Conservation (phyloP, 2,329 filamentous ascomycete genomes). For the Botrytis pseudocinerea region DNA sequence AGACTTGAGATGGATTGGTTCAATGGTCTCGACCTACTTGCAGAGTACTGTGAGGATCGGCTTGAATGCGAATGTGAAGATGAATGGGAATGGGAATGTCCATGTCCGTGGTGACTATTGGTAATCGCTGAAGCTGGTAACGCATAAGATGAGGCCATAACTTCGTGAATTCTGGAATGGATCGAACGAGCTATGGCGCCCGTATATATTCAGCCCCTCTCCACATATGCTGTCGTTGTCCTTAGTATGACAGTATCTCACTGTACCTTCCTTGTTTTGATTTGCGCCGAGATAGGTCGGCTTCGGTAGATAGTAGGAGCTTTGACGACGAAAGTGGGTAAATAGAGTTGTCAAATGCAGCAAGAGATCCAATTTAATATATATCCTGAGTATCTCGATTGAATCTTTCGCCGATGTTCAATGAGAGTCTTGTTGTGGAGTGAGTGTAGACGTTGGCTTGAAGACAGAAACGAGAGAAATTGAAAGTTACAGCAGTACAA, state of each 20-base stretch:
- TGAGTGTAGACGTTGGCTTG: neutral
- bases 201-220: slow-evolving; percentile 14
- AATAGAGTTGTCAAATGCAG: neutral
- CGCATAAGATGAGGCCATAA: slow-evolving; percentile 42
- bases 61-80: slow-evolving; percentile 39
- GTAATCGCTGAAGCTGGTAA: slow-evolving; percentile 40
- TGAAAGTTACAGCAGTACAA: neutral
- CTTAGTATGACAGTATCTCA: neutral
- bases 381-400: neutral
- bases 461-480: neutral
- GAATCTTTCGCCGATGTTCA: neutral
- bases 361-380: neutral
- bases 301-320: slow-evolving; percentile 12
- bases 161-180: slow-evolving; percentile 22
- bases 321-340: slow-evolving; percentile 11
- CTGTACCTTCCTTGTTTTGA: neutral
- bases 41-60: slow-evolving; percentile 32
- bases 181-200: slow-evolving; percentile 32
- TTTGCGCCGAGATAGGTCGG: slow-evolving; percentile 10
- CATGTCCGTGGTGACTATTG: slow-evolving; percentile 36
- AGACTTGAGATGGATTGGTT: slow-evolving; percentile 36
- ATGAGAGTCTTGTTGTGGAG: neutral
- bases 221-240: slow-evolving; percentile 10
- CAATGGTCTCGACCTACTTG: slow-evolving; percentile 30
- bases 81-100: slow-evolving; percentile 42